Base-by-base conservation (phyloP, 257 asterid genomes). In the Ehretia macrophylla region DNA sequence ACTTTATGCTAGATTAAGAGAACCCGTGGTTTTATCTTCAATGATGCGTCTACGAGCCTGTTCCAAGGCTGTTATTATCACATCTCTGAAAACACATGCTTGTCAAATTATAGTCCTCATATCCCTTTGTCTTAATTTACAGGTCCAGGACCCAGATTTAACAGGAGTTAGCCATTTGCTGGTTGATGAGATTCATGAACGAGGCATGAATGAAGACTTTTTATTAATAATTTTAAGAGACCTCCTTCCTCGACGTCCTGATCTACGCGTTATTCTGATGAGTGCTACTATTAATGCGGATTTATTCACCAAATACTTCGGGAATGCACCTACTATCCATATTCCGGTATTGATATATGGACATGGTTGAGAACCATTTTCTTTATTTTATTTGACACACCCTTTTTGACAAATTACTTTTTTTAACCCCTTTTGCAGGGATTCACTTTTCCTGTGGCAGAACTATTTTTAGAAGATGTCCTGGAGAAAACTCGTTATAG, bases 171-270 rank as follows among this genome's bases (percentile, higher is more conserved):
- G 86, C 75, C 94, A 92, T 84, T 77, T 92, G 73, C 74, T 92
- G 70, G 88, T 92, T 59, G 99, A 92, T 79, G 99, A 92, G 80
- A 92, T 92, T 77, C 99, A 92, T 68, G 97, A 92, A 77, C 79
- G 99, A 77, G 99, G 97, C 76, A 81, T 88, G 87, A 89, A 92
- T 70, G 99, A 92, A 76, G 99, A 92, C 75, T 92, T 92, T 70
- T 73, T 92, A 68, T 78, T 88, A 47, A 88, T 92, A 66, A 88
- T 92, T 80, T 70, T 92, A 69, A 78, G 79, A 32, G 96, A 92
- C 55, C 76, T 92, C 38, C 99, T 92, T 72, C 97, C 96, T 64
- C 89, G 91, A 44, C 97, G 99, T 63, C 95, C 96, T 51, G 90
- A 86, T 72, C 76, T 92, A 62, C 95, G 91, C 76, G 76, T 92